Base-by-base conservation (phyloP, 768 basidiomycete genomes). In the Gyrodon lividus region DNA sequence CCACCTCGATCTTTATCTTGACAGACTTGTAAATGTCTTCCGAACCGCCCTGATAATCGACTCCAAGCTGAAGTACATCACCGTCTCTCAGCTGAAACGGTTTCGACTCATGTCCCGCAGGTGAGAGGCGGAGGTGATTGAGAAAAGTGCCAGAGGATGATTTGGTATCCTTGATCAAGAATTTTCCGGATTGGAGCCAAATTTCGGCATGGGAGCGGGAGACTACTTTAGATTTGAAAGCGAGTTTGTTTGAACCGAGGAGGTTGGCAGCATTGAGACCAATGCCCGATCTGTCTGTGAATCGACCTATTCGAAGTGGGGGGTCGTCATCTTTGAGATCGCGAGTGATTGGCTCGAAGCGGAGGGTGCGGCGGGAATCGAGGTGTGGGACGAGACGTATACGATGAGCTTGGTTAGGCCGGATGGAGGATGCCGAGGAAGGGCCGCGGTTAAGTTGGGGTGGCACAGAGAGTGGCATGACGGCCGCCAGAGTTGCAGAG, bases 21-120 rank as follows among this genome's bases (percentile, higher is more conserved):
- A 98, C 92, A 52, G 89, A 92, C 73, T 97, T 89, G 70, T 96
- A 98, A 46, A 96, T 93, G 69, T 98, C 95, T 74, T 98, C 94
- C 6, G 90, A 83, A 0, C 96, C 96, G 6, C 96, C 96, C 69
- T 98, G 95, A 71, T 97, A 99, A 67, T 98, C 95, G 23, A 98
- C 92, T 2, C 96, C 95, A 1, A 98, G 83, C 71, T 98, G 96
- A 17, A 98, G 71, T 24, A 98, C 80, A 72, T 98, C 95, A 1
- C 96, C 96, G 55, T 98, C 95, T 71, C 89, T 92, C 60, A 98
- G 76, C 55, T 81, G 81, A 53, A 78, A 85, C 1, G 92, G 81
- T 34, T 83, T 74, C 5, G 85, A 88, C 66, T 96, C 95, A 6
- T 82, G 79, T 43, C 87, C 88, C 10, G 95, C 93, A 1, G 86